phyloP scores from a whole-genome alignment of 2,329 filamentous ascomycete genomes.

The Penicillium concentricum region DNA sequence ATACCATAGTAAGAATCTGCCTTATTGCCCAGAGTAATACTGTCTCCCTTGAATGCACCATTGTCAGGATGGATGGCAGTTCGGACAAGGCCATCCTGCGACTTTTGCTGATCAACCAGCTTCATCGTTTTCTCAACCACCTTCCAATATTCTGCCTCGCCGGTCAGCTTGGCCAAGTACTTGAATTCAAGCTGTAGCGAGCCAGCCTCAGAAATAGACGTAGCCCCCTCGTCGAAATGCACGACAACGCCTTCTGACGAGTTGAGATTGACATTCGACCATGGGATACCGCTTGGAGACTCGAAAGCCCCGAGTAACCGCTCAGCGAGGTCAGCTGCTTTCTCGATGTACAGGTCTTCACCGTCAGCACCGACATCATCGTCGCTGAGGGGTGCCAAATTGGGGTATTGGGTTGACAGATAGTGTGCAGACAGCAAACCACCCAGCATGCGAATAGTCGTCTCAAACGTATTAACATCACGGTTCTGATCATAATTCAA shows the following conservation, averaged over 20 bases:
- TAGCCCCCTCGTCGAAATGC: conserved; percentile 81
- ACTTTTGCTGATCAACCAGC: conserved; percentile 78
- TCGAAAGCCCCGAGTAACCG: conserved; percentile 85
- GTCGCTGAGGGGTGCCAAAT: conserved; percentile 71
- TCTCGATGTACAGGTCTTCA: conserved; percentile 93
- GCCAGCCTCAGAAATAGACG: conserved; percentile 90
- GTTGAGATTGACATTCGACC: conserved; percentile 83
- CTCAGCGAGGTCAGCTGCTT: conserved; percentile 89
- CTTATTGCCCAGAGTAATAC: conserved; percentile 88
- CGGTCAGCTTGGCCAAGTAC: conserved; percentile 90
- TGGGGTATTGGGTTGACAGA: conserved; percentile 77
- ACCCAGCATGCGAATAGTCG: conserved; percentile 95
- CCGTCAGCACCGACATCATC: conserved; percentile 71
- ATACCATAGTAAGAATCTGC: conserved; percentile 90
- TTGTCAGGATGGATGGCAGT: conserved; percentile 82
- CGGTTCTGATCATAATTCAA: conserved; percentile 88
- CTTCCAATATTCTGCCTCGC: conserved; percentile 90
- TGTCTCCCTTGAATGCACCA: conserved; percentile 76
- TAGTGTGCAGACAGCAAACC: conserved; percentile 92
- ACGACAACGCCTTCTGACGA: conserved; percentile 74
- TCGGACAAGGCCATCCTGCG: conserved; percentile 79
- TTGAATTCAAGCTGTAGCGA: conserved; percentile 95
- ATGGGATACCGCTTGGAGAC: conserved; percentile 80
- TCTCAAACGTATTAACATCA: conserved; percentile 97
- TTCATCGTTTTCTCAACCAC: conserved; percentile 88